Percentiles rank a stretch among this genome's conserved stretches.
These are phyloP conservation scores for Stachybotrys elegans DNA, from an alignment of 2,329 filamentous ascomycete species.

Conservation along the genomic window DNA sequence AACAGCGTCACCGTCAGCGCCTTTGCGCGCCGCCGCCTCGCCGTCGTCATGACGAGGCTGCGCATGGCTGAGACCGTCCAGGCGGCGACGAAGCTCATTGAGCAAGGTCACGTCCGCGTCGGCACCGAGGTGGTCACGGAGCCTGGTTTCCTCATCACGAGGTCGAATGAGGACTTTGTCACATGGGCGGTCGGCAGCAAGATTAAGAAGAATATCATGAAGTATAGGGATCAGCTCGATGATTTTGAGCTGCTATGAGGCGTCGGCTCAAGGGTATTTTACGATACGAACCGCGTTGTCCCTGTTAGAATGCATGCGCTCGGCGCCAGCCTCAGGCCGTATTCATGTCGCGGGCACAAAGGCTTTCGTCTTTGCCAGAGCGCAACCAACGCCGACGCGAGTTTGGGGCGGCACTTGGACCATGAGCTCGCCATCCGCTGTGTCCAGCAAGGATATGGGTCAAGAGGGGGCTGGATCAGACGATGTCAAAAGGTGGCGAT, in stretches of 20 bases:
- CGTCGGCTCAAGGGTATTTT: no score
- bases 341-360: no score
- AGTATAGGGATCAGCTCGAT: slow-evolving; percentile 90
- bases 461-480: no score
- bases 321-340: no score
- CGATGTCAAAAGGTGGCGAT: no score
- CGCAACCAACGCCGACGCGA: no score
- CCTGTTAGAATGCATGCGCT: no score
- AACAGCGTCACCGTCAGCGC: slow-evolving; percentile 83
- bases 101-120: slow-evolving; percentile 89
- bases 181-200: slow-evolving; percentile 96
- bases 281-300: no score
- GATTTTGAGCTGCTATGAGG: slow-evolving; percentile 86
- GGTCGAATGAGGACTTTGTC: slow-evolving; percentile 91
- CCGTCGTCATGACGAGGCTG: slow-evolving; percentile 84
- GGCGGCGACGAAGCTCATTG: slow-evolving; percentile 79
- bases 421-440: no score
- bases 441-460: no score
- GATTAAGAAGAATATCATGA: slow-evolving; percentile 94
- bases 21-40: slow-evolving; percentile 77
- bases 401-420: no score
- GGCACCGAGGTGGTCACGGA: slow-evolving; percentile 89
- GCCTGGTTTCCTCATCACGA: slow-evolving; percentile 80
- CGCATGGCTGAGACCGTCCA: slow-evolving; percentile 90
- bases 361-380: no score